These are phyloP conservation scores for Malassezia vespertilionis DNA, from an alignment of 1,284 basidiomycete species.

Conservation along the genomic window DNA sequence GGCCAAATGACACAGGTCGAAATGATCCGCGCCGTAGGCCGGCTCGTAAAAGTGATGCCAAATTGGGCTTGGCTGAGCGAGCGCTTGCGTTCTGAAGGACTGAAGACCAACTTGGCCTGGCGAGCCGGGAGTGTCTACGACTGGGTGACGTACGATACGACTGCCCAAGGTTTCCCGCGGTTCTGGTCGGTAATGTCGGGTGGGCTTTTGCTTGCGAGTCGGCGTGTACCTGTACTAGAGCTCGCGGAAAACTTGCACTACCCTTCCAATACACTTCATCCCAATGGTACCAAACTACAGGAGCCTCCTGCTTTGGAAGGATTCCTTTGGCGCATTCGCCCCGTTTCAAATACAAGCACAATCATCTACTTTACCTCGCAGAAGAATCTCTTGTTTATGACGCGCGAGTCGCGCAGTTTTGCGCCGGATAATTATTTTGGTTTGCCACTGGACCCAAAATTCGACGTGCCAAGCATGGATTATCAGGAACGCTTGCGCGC, in stretches of 20 bases:
- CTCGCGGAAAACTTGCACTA: slow-evolving; percentile 61
- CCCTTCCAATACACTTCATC: slow-evolving; percentile 54
- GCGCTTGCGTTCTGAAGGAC: slow-evolving; percentile 53
- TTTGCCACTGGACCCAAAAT: slow-evolving; percentile 18
- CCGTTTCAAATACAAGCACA: slow-evolving; percentile 56
- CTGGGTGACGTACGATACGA: slow-evolving; percentile 65
- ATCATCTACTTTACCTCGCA: slow-evolving; percentile 63
- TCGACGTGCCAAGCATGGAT: slow-evolving; percentile 23
- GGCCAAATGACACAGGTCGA: neutral
- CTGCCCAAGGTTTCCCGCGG: slow-evolving; percentile 57
- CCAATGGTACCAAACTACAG: slow-evolving; percentile 54
- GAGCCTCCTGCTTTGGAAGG: slow-evolving; percentile 71
- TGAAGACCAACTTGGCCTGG: slow-evolving; percentile 65
- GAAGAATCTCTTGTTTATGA: slow-evolving; percentile 61
- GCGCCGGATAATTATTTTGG: slow-evolving; percentile 53
- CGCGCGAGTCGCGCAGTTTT: slow-evolving; percentile 54
- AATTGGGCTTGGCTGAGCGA: slow-evolving; percentile 60
- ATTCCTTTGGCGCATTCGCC: slow-evolving; percentile 59
- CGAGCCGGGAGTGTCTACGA: slow-evolving; percentile 60
- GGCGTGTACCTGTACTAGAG: slow-evolving; percentile 53
- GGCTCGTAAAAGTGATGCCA: slow-evolving; percentile 53
- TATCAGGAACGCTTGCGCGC: slow-evolving; percentile 43
- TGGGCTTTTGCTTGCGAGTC: slow-evolving; percentile 51
- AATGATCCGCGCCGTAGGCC: slow-evolving; percentile 30
- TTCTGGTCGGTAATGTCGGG: slow-evolving; percentile 65